Evolutionary conservation across 192 early-diverging fungal genomes (phyloP), one percentile per base, ranked within the genome.

Genomic region (Backusella macrospora): DNA sequence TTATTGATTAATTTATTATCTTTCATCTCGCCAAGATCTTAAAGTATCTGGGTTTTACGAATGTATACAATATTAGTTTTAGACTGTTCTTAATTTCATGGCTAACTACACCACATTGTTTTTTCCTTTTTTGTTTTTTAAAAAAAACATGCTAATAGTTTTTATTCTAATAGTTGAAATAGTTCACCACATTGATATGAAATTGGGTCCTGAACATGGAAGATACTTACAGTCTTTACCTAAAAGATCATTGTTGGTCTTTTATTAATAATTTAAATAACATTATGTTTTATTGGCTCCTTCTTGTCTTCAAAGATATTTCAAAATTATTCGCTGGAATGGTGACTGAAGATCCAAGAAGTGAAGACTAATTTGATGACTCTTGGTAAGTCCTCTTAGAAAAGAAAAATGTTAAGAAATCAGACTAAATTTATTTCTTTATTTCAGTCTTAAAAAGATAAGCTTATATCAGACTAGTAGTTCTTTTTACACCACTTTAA

Each of bases 261-360:
- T 5, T 81, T 96, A 13, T 81, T 81, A 16, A 70, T 85, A 6
- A n/a, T n/a, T 78, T 96, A 62, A 87, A 96, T 80, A 70, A 83
- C 14, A 81, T 95, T 39, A 82, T 95, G 43, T 75, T 92, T 47
- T 93, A 90, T 76, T 95, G 94, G 94, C 89, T 94, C 67, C 65
- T 83, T 21, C 80, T 94, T 84, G 91, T 95, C 72, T 37, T 90
- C n/a, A 81, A 81, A 46, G 87, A 92, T 9, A 80, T 90, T 29
- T 64, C 85, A 62, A 88, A 85, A 74, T 80, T 89, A 65, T 52
- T 71, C 38, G 37, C 47, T 40, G 94, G 92, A 15, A 84, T 81
- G 10, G 80, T 72, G 45, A 90, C 90, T 6, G 85, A 90, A 10
- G 94, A 95, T 65, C 88, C 85, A 46, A 84, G 94, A 72, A 92